phyloP scores from a whole-genome alignment of 306 rosid genomes.

The Dalbergia cochinchinensis region DNA sequence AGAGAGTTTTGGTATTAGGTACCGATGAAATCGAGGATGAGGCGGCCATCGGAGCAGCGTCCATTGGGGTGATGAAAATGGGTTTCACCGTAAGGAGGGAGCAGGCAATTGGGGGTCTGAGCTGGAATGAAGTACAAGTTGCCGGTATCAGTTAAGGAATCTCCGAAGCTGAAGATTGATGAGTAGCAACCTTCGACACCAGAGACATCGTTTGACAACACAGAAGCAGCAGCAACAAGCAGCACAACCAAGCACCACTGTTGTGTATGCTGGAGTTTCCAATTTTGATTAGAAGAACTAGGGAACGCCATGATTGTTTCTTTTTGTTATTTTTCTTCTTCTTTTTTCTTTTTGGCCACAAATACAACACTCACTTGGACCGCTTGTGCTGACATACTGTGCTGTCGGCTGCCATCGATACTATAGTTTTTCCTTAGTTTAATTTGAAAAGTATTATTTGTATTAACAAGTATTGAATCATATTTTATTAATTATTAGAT shows the following conservation, averaged over 20 bases:
- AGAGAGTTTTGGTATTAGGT: conserved; percentile 10
- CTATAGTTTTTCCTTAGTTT: too few relatives aligned
- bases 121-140: conserved; percentile 46
- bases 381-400: too few relatives aligned
- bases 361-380: too few relatives aligned
- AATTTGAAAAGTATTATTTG: too few relatives aligned
- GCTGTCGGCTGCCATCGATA: too few relatives aligned
- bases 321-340: too few relatives aligned
- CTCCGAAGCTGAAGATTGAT: conserved; percentile 78
- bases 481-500: too few relatives aligned
- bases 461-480: too few relatives aligned
- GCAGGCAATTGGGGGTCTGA: conserved; percentile 40
- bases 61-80: conserved; percentile 73
- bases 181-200: conserved; percentile 32
- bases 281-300: too few relatives aligned
- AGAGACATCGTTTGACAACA: not conserved
- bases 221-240: not conserved
- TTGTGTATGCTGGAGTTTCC: not conserved
- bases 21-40: conserved; percentile 83
- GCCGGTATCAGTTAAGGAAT: conserved; percentile 69
- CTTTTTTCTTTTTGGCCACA: too few relatives aligned
- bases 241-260: not conserved
- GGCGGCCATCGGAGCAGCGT: conserved; percentile 86
- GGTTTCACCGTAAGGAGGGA: conserved; percentile 72
- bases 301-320: not conserved